phyloP scores from a whole-genome alignment of 305 asterid species.

The Withania somnifera region DNA sequence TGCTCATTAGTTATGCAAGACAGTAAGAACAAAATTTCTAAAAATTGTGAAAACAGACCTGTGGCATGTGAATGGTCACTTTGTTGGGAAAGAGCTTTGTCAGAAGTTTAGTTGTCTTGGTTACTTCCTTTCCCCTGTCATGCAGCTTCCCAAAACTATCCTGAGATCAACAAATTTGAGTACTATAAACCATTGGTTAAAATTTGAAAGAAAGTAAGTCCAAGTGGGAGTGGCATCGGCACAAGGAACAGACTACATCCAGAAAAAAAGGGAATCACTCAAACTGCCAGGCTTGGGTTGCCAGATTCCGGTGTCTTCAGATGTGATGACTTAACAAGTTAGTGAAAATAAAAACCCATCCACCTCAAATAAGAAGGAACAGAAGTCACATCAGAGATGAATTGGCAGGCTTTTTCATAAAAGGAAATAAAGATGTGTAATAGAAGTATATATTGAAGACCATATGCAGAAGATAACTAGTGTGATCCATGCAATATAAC shows the following conservation, averaged over 20 bases:
- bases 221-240: background rate
- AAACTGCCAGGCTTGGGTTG: background rate
- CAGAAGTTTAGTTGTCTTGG: slow-evolving; percentile 62
- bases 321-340: background rate
- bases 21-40: background rate
- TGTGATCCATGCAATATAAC: too few relatives aligned
- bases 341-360: background rate
- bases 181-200: background rate
- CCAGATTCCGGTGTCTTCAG: background rate
- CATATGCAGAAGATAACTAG: too few relatives aligned
- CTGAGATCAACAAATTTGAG: slow-evolving; percentile 26
- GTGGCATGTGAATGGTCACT: slow-evolving; percentile 68
- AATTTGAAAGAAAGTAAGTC: background rate
- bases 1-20: slow-evolving; percentile 15
- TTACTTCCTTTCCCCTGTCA: slow-evolving; percentile 59
- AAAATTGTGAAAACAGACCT: slow-evolving; percentile 34
- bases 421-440: background rate
- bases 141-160: slow-evolving; percentile 70
- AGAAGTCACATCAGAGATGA: background rate
- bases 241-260: background rate
- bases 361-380: background rate
- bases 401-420: background rate
- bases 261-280: background rate
- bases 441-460: background rate
- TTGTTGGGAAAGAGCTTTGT: slow-evolving; percentile 68